A percentile compares a stretch with the other conserved stretches of the same genome.
These are phyloP conservation scores for Hypomyces rosellus DNA, from an alignment of 2,329 filamentous ascomycete genomes.

Conservation along the genomic window DNA sequence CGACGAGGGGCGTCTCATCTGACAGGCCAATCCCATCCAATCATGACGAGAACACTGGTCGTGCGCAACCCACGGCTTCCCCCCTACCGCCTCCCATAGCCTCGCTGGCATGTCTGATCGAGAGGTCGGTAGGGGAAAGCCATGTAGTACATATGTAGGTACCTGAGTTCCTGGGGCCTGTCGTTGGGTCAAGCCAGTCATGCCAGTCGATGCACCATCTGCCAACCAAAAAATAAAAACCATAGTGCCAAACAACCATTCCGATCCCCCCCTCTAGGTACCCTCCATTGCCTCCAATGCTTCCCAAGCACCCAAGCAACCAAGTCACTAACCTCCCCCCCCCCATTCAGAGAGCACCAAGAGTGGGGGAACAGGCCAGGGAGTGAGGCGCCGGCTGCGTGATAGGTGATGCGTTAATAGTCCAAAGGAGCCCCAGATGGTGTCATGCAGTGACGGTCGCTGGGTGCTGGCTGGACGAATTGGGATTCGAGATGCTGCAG, in stretches of 20 bases:
- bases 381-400: slow-evolving; percentile 7
- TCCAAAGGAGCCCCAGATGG: slow-evolving; percentile 17
- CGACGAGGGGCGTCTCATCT: slow-evolving; percentile 5
- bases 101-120: slow-evolving; percentile 9
- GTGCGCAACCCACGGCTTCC: not conserved
- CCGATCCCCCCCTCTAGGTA: not conserved
- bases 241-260: not conserved
- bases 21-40: slow-evolving; percentile 12
- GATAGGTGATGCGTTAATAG: slow-evolving; percentile 10
- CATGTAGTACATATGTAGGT: not conserved
- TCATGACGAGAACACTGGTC: not conserved
- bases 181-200: not conserved
- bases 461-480: slow-evolving; percentile 7
- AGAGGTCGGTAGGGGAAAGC: not conserved
- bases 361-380: slow-evolving; percentile 3
- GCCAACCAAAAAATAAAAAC: not conserved
- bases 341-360: not conserved
- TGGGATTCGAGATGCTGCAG: slow-evolving; percentile 6
- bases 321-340: not conserved
- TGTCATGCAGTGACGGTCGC: slow-evolving; percentile 20
- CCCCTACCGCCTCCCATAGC: not conserved
- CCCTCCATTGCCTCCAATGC: not conserved
- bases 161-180: slow-evolving; percentile 10
- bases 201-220: slow-evolving; percentile 1
- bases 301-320: too few relatives aligned